Evolutionary conservation across 768 basidiomycete species (phyloP), one percentile per base, ranked within the genome.

Genomic region (Sarcodon sp.): DNA sequence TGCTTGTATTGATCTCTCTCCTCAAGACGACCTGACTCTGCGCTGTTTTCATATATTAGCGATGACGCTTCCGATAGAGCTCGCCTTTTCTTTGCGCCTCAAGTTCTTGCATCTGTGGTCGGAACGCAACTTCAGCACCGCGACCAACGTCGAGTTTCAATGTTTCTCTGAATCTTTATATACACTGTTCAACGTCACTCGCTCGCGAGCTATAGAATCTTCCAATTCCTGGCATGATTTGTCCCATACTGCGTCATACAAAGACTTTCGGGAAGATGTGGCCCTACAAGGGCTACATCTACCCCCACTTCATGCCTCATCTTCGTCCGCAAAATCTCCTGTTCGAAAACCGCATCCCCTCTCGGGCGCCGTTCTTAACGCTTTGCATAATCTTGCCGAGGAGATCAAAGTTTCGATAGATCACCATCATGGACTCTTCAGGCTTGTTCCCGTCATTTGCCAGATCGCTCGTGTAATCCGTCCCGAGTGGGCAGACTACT

Each of bases 401-500:
- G 75, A 83, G 49, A 61, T 83, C 33, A 73, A 81, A 12, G 66
- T 87, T 2, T 65, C 70, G n/a, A 62, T 76, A 10, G 66, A 76
- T 50, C 68, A 72, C 16, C 79, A 81, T 43, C 64, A 71, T 38
- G 71, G 72, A 2, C 66, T 92, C 35, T 55, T 73, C 37, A 63
- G 67, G 46, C 65, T 92, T 8, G 79, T 72, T 7, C 76, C 79
- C 7, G 54, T 86, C 32, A 72, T 87, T 32, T 83, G 82, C 58
- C 68, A 69, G 4, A 61, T 85, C 49, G 79, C 82, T 47, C 58
- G 72, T 18, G 66, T 76, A 11, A 73, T 87, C 12, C 76, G 86
- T 15, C 79, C 81, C 0, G 90, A 90, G 58, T 94, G 91, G 92
- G 77, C 77, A 6, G 90, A 96, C 63, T 92, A 92, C 59, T 94